Evolutionary conservation across 257 asterid genomes (phyloP), one percentile per base, ranked within the genome.

Genomic region (Datura wrightii): DNA sequence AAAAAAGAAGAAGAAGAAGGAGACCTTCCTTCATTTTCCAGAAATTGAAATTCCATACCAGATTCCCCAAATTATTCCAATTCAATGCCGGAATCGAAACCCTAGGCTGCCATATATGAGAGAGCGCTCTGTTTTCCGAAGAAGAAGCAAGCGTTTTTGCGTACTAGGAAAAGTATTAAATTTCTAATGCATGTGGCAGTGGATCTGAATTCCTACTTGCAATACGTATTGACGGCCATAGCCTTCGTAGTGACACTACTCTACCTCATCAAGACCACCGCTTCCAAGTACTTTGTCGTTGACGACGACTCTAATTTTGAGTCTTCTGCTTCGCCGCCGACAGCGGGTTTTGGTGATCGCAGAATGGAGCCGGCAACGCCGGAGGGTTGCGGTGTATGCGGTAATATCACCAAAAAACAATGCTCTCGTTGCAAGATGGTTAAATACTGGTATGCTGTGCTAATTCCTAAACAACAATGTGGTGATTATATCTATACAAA

Each of bases 351-450:
- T 44, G 79, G 41, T 62, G 58, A 55, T 66, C 79, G 84, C 79
- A 89, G 5, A 10, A 91, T 86, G 93, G 88, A 66, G 4, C 11
- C 50, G 76, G 50, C 10, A 46, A 72, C 37, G 42, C 59, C 80
- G n/a, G 80, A 74, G 10, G 88, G 92, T 31, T 96, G 98, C 79
- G 93, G 91, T 42, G 97, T 93, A 5, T 94, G 98, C 71, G 92
- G 93, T 55, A 83, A 13, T 58, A 79, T 39, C 44, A 86, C 94
- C 14, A 90, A 63, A 85, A 93, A 93, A 39, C 89, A 86, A 2
- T 94, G 98, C 83, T 89, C 97, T 62, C 82, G 95, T 44, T 94
- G 98, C 89, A 94, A 92, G 95, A 90, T 93, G 91, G 94, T 92
- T 16, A 90, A 86, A 85, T 94, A 94, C 91, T 94, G 98, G 98